These are phyloP conservation scores for Termitomyces sp. DNA, from an alignment of 768 basidiomycete species.

Conservation along the genomic window DNA sequence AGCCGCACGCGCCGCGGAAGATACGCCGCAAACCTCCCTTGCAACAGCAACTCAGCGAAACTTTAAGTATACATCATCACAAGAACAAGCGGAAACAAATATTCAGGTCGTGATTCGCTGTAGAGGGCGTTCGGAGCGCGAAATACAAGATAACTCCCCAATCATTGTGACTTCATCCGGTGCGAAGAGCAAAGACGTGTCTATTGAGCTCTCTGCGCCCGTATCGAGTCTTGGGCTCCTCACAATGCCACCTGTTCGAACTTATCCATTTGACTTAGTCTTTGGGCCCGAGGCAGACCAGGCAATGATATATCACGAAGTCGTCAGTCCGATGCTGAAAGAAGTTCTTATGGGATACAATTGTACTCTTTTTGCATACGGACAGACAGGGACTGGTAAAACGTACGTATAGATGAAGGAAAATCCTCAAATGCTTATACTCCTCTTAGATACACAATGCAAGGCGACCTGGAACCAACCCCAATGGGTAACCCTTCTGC, in stretches of 20 bases:
- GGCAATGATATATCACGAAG: constrained; percentile 87
- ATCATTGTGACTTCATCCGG: constrained; percentile 79
- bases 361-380: constrained; percentile 96
- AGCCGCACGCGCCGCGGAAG: constrained; percentile 23
- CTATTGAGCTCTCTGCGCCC: constrained; percentile 72
- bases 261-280: constrained; percentile 92
- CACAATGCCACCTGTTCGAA: constrained; percentile 69
- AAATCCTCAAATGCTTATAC: constrained; percentile 1
- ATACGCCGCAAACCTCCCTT: constrained; percentile 8
- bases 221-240: constrained; percentile 68
- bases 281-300: constrained; percentile 98
- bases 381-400: constrained; percentile 98
- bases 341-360: constrained; percentile 97
- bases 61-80: constrained; percentile 13
- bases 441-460: constrained; percentile 81
- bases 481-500: constrained; percentile 84
- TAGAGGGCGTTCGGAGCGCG: constrained; percentile 78
- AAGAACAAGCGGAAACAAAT: constrained; percentile 64
- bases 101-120: constrained; percentile 94
- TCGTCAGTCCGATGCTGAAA: constrained; percentile 87
- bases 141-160: constrained; percentile 81
- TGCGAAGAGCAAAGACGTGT: constrained; percentile 68
- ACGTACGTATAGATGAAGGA: constrained; percentile 55
- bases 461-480: constrained; percentile 82
- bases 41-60: constrained; percentile 11